A percentile compares a stretch with the other conserved stretches of the same genome.
Conservation (phyloP, 805 yeast species). For the Torulaspora maleeae region DNA sequence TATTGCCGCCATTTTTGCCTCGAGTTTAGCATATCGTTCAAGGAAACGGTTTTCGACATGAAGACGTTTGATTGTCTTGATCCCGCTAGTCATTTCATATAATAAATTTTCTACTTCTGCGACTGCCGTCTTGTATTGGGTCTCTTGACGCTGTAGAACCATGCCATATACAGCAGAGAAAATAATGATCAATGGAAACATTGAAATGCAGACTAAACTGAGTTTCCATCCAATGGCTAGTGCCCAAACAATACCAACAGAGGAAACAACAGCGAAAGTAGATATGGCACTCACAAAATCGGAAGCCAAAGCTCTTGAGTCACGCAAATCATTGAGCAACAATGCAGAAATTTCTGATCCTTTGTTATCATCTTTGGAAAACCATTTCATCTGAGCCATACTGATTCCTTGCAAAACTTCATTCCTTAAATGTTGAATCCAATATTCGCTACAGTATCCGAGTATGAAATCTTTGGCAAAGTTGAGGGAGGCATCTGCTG, state of each 20-base stretch:
- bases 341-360: slow-evolving; percentile 59
- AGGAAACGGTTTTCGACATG: slow-evolving; percentile 49
- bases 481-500: slow-evolving; percentile 54
- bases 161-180: slow-evolving; percentile 50
- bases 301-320: slow-evolving; percentile 59
- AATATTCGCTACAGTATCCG: slow-evolving; percentile 57
- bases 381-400: slow-evolving; percentile 52
- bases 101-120: slow-evolving; percentile 49
- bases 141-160: slow-evolving; percentile 52
- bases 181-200: slow-evolving; percentile 59
- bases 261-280: slow-evolving; percentile 50
- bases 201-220: slow-evolving; percentile 72
- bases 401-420: slow-evolving; percentile 46
- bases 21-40: slow-evolving; percentile 33
- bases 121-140: slow-evolving; percentile 51
- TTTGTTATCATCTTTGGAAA: slow-evolving; percentile 36
- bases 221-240: slow-evolving; percentile 78
- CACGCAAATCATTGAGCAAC: slow-evolving; percentile 77
- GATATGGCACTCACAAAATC: slow-evolving; percentile 54
- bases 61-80: slow-evolving; percentile 59
- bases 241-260: slow-evolving; percentile 73
- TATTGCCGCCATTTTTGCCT: slow-evolving; percentile 34
- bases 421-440: slow-evolving; percentile 56
- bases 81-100: slow-evolving; percentile 51
- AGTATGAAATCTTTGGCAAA: slow-evolving; percentile 49